Evolutionary conservation across 345 rosid species (phyloP), one percentile per base, ranked within the genome.

Genomic region (Arabidopsis suecica): DNA sequence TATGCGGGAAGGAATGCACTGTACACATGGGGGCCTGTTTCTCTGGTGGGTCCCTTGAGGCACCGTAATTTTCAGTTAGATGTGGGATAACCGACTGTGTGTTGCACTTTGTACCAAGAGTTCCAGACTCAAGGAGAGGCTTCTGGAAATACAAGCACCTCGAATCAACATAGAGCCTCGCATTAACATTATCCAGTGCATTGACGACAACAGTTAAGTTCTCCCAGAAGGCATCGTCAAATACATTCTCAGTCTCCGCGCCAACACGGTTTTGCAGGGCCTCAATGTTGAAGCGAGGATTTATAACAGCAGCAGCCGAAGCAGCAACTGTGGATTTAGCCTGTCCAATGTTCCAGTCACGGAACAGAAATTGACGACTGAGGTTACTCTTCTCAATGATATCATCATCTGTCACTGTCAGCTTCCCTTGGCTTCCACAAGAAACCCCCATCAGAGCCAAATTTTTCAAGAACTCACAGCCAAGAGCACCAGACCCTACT

Each of bases 1-100:
- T 96, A 86, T 96, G 99, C 2, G 99, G 99, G 80, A 96, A 96
- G 0, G 99, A 96, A 71, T 96, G 99, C 69, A 96, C 94, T 9
- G 99, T 96, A 80, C 98, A 96, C 99, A 96, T 96, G 20, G 99
- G 99, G 10, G 99, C 99, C 83, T 96, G 99, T 79, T 88, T 96
- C 92, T 96, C 99, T 5, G 99, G 99, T 54, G 99, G 99, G 61
- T 96, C 99, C 68, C 99, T 84, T 62, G 99, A 96, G 65, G 99
- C 98, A 45, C 99, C 99, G 67, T 96, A 96, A 68, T 96, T 96
- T 83, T 96, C 99, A 18, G 99, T 93, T 36, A 91, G 85, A 82
- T 96, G 98, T 41, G 99, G 97, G 80, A 96, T 89, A 62, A 96
- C 94, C 99, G 89, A 88, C 85, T 96, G 99, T 11, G 99, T 96